These are phyloP conservation scores for Camelina neglecta DNA, from an alignment of 345 rosid species.

Conservation along the genomic window DNA sequence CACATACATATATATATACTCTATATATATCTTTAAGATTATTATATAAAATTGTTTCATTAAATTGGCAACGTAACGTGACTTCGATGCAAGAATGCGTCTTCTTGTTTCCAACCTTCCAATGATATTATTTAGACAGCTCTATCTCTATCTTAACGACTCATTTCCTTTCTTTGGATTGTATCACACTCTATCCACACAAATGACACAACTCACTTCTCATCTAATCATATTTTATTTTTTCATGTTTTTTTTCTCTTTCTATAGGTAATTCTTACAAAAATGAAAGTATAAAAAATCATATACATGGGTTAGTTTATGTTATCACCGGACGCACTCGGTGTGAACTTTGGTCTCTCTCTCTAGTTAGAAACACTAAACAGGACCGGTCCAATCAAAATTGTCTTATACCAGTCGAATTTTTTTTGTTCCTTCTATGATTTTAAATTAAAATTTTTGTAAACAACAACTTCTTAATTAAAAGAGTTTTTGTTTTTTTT, in stretches of 20 bases:
- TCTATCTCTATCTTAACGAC: conserved; percentile 38
- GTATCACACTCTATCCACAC: conserved; percentile 42
- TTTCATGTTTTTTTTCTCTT: not conserved
- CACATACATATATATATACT: conserved; percentile 1
- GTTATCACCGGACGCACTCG: not conserved
- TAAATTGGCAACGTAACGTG: conserved; percentile 44
- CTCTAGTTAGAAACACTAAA: not conserved
- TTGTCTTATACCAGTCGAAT: not conserved
- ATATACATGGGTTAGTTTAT: conserved; percentile 10
- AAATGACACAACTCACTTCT: conserved; percentile 21
- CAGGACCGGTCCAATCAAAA: not conserved
- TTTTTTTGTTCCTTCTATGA: not conserved
- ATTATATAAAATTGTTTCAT: conserved; percentile 15
- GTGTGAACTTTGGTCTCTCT: not conserved
- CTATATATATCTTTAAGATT: not conserved
- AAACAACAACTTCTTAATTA: too few relatives aligned
- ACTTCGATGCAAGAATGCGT: conserved; percentile 47
- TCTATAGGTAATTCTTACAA: not conserved
- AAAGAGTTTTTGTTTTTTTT: too few relatives aligned
- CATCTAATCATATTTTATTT: conserved; percentile 13
- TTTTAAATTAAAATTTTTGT: too few relatives aligned
- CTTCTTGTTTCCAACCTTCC: conserved; percentile 44
- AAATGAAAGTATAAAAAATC: not conserved
- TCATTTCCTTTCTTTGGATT: conserved; percentile 33
- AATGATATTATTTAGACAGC: conserved; percentile 35